Evolutionary conservation across 176 grass and related monocot species (phyloP), one percentile per base, ranked within the genome.

Genomic region (Saccharum officinarum): DNA sequence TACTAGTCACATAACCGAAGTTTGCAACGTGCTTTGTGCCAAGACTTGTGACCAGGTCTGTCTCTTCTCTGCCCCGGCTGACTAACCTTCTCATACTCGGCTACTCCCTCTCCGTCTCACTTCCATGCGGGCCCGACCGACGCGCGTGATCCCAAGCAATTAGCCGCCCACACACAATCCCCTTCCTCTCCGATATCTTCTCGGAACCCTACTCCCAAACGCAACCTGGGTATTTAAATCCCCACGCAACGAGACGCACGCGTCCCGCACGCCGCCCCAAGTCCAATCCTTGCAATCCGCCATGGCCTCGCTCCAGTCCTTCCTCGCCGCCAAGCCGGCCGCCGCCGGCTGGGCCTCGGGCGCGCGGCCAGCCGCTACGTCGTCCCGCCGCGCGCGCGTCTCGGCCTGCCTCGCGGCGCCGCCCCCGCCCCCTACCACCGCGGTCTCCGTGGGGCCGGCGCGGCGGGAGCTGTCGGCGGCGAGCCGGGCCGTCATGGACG

Each of bases 221-320:
- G 22, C 28, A 87, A 82, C 23, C 14, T 71, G 7, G 18, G 38
- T 75, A 65, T 76, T 70, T 46, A 47, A 76, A 20, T 52, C 50
- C 63, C n/a, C 28, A 30, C 45, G 55, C 76, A 55, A 31, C 22
- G 15, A 7, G 42, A 46, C 37, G 28, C 37, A 25, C 23, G 11
- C 57, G 14, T n/a, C 33, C 17, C 67, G 5, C 76, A 3, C 37
- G 36, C 15, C 54, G 7, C 31, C 42, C 42, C 25, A 26, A 14
- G 30, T 45, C 45, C 76, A 61, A 75, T 22, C 28, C 69, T 18
- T 20, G 3, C 39, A 3, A 22, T n/a, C 71, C 34, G 26, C 76
- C 88, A 90, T 90, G 88, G 74, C 79, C 74, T 90, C 80, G 74
- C 80, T 90, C 74, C 88, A 90, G 77, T 83, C 88, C 84, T 86